Base-by-base conservation (phyloP, 129 eudicot genomes). In the Centaurea solstitialis region DNA sequence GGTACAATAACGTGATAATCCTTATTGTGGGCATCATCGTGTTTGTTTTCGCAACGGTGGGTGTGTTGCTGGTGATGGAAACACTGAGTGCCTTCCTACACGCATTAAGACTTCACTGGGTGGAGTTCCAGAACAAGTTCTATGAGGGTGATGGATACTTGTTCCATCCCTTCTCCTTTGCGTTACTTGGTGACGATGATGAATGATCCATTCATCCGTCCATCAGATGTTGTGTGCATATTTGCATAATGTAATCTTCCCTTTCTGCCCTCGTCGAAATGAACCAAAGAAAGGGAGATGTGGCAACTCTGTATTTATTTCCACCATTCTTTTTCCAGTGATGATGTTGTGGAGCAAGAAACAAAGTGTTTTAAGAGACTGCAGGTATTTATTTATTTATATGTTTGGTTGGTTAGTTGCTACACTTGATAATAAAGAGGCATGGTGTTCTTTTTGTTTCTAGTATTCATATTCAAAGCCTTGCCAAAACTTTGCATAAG, bases 91-190 rank as follows among this genome's bases (percentile, higher is more conserved):
- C 98, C 39, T 93, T 91, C 87, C 82, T 93, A 47, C 98, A 93
- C 57, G 98, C 98, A 2, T 69, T 93, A 26, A 85, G 98, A 23
- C 98, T 93, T 79, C 98, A 93, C 77, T 93, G 97, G 97, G 97
- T 93, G 57, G 97, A 91, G 81, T 94, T 89, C 79, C 93, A 89
- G 65, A 91, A 90, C 86, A 94, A 94, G 92, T 94, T 94, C 53
- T 94, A 94, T 39, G 94, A 88, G 79, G 98, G 98, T 57, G 97
- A 94, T 37, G 98, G 98, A 9, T 94, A 94, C 91, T 89, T 88
- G 80, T 94, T 94, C 69, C 50, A 74, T 37, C 98, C 98, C 2
- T 94, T 89, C 84, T 75, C 98, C 66, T 94, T 90, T 74, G 53
- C 88, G 13, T 81, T 72, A 76, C 84, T 88, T 15, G 85, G 74